Conservation (phyloP, 2,329 filamentous ascomycete species). For the Alternaria dauci region DNA sequence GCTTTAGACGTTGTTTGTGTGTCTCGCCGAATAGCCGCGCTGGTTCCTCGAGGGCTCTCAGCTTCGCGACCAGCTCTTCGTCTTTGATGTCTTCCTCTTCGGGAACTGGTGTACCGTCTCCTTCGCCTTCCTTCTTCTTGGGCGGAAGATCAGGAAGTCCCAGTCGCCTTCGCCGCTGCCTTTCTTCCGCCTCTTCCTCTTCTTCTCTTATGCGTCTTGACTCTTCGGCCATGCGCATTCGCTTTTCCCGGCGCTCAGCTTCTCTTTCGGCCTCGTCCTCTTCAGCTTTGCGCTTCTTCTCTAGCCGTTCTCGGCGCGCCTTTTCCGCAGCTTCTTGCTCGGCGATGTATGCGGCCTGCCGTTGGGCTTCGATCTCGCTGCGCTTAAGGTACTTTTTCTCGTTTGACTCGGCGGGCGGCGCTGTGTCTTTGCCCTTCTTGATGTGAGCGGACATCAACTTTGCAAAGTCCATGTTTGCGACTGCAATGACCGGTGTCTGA, state of each 20-base stretch:
- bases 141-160: conserved; percentile 78
- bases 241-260: conserved; percentile 80
- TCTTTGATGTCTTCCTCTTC: conserved; percentile 72
- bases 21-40: conserved; percentile 81
- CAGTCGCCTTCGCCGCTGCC: conserved; percentile 74
- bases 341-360: conserved; percentile 79
- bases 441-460: conserved; percentile 93
- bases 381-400: conserved; percentile 80
- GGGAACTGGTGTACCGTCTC: conserved; percentile 49
- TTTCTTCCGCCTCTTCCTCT: conserved; percentile 76
- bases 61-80: conserved; percentile 70
- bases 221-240: conserved; percentile 80
- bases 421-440: conserved; percentile 73
- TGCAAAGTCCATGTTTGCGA: conserved; percentile 84
- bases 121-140: conserved; percentile 58
- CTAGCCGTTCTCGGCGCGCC: conserved; percentile 72
- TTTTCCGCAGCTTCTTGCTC: conserved; percentile 79
- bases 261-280: conserved; percentile 80
- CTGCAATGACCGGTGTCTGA: not conserved
- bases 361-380: conserved; percentile 83
- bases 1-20: conserved; percentile 71
- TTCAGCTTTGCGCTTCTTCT: conserved; percentile 86
- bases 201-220: conserved; percentile 74
- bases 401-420: conserved; percentile 44
- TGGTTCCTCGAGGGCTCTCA: conserved; percentile 78